Evolutionary conservation across 768 basidiomycete species (phyloP), one percentile per base, ranked within the genome.

Genomic region (Vararia minispora): DNA sequence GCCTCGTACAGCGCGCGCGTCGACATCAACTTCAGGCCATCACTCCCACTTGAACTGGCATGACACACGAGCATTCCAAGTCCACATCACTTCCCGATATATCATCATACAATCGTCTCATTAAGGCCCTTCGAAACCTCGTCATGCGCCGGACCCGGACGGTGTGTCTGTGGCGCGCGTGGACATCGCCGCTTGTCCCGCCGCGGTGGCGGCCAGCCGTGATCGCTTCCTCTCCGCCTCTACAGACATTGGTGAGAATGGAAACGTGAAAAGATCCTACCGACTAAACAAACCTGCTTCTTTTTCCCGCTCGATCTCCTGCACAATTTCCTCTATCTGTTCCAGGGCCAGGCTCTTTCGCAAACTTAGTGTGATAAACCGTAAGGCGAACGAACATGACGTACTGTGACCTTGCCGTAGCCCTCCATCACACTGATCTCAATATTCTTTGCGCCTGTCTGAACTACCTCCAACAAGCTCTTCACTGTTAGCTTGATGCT

Each of bases 391-490:
- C n/a, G 35, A n/a, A n/a, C 4, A 35, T 16, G n/a, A 53, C 73
- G 46, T 47, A 95, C 92, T 31, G 88, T 87, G 39, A 94, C 76
- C 63, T 91, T 85, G 43, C 88, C 87, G 57, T 89, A 97, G 44
- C 80, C 74, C 55, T 95, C 91, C 88, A 98, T 92, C 31, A 97
- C 87, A 45, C 85, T 91, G 51, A 99, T 89, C 59, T 99, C 95
- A 46, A 99, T 98, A 60, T 99, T 99, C 69, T 98, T 98, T 4
- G 95, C 95, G n/a, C 95, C 95, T 2, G 95, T 97, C 63, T 98
- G 95, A 6, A 99, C 95, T 26, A 99, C 92, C 59, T 99, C 95
- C 17, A 99, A 68, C 51, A 99, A 65, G 56, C 83, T 85, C 67
- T 97, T 98, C 45, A 99, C 76, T 0, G 95, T 90, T 33, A 99